Base-by-base conservation (phyloP, 495 filamentous ascomycete genomes). In the Hypomontagnella submonticulosa region DNA sequence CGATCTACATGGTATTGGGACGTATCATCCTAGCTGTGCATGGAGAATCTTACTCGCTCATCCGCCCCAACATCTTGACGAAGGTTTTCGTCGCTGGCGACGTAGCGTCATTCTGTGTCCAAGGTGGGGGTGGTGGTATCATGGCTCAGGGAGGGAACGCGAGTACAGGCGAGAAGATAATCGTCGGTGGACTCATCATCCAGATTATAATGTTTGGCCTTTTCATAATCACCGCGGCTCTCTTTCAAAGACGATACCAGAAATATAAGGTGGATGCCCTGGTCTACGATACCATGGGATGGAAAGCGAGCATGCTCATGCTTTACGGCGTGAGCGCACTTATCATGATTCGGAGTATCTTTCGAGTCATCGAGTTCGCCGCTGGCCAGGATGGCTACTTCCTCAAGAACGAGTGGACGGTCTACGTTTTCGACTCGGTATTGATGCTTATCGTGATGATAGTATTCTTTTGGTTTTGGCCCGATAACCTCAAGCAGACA, bases 381-480 rank as follows among this genome's bases (percentile, higher is more conserved):
- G 74, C 83, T 64, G 88, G 89, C 0, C 73, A 80, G 43, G 71
- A 77, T 15, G 85, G 85, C 0, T 81, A 77, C 57, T 62, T 79
- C 30, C 68, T 87, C 56, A 67, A 61, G 16, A 77, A 85, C 44
- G 86, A 91, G 73, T 80, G 76, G 30, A 87, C 83, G 50, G 58
- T 89, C 48, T 90, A 89, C 62, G 64, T 86, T 3, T 89, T 90
- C 66, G 88, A 92, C 67, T 79, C 81, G 4, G 53, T 80, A 41
- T 63, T 83, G 36, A 90, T 90, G 87, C 65, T 84, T 18, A 5
- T 70, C 0, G 83, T 81, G 13, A 81, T 85, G 71, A 58, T 81
- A 0, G 55, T 83, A 1, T 82, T 64, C 47, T 12, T 53, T 18
- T 11, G 30, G 20, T 48, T 41, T 40, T 66, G 54, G 7, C 42